A percentile compares a stretch with the other conserved stretches of the same genome.
Conservation (phyloP, 441 rosid genomes). For the Arabidopsis hybrid region DNA sequence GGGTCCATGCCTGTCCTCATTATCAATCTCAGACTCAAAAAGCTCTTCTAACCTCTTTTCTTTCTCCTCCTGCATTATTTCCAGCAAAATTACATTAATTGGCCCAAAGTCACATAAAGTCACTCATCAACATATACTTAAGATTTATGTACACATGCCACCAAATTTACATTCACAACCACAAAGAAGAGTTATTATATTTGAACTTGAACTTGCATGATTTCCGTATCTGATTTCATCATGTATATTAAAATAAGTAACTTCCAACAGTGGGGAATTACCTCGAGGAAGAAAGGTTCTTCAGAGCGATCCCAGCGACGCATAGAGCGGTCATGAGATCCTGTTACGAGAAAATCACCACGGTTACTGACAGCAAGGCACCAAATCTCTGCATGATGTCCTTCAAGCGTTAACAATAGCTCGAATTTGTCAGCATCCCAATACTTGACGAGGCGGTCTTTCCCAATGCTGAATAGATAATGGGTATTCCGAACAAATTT, state of each 20-base stretch:
- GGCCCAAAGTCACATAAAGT: neutral
- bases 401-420: constrained; percentile 88
- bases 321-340: constrained; percentile 94
- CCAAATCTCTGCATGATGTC: constrained; percentile 96
- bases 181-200: neutral
- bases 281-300: constrained; percentile 97
- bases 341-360: constrained; percentile 95
- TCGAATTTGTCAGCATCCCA: constrained; percentile 99
- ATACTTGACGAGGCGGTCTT: constrained; percentile 89
- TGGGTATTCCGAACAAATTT: constrained; percentile 89
- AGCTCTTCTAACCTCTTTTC: constrained; percentile 94
- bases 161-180: neutral
- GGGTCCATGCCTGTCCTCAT: constrained; percentile 65
- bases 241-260: neutral
- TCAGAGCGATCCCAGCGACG: constrained; percentile 99
- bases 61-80: constrained; percentile 86
- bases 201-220: neutral
- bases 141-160: neutral
- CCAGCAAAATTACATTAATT: neutral
- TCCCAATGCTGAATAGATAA: constrained; percentile 91
- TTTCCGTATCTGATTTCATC: constrained; percentile 13
- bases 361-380: constrained; percentile 86
- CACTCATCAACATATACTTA: neutral
- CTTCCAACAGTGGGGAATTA: constrained; percentile 34
- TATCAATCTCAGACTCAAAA: constrained; percentile 91